Conservation (phyloP, 768 basidiomycete genomes). For the Obba rivulosa region DNA sequence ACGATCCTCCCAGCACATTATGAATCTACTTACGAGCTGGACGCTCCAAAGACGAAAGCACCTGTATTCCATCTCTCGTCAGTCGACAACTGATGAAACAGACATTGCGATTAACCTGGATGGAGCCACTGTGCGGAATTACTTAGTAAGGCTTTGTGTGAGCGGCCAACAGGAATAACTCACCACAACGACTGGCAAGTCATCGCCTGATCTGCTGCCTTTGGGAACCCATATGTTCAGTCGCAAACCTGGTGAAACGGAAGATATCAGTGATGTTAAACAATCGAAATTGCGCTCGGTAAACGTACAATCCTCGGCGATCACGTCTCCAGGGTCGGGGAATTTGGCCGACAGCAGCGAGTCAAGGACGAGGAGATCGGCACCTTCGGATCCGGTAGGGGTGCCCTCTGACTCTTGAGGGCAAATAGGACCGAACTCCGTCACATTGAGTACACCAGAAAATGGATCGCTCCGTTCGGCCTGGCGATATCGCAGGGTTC, state of each 20-base stretch:
- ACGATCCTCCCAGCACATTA: too few species aligned
- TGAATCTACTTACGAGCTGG: not conserved
- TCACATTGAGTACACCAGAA: slow-evolving; percentile 12
- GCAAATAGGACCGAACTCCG: slow-evolving; percentile 18
- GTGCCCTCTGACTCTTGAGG: slow-evolving; percentile 14
- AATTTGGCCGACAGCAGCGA: not conserved
- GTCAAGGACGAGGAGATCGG: too few species aligned
- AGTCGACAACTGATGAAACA: not conserved
- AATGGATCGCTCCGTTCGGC: slow-evolving; percentile 16
- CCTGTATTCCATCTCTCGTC: slow-evolving; percentile 13
- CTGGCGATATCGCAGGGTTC: slow-evolving; percentile 5
- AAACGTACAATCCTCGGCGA: slow-evolving; percentile 4
- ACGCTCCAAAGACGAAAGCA: slow-evolving; percentile 1
- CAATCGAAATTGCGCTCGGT: too few species aligned
- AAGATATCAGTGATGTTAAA: not conserved
- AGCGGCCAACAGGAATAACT: too few species aligned
- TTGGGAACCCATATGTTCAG: slow-evolving; percentile 7
- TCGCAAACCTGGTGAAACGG: not conserved
- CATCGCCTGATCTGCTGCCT: not conserved
- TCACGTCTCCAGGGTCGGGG: slow-evolving; percentile 7
- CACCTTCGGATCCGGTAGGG: too few species aligned
- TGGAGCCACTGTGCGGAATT: not conserved
- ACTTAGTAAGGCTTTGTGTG: too few species aligned
- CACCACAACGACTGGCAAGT: slow-evolving; percentile 6
- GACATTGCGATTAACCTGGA: not conserved